Percentiles rank a stretch among this genome's conserved stretches.
These are phyloP conservation scores for Coemansia sp. DNA, from an alignment of 192 early-diverging fungal species.

Conservation along the genomic window DNA sequence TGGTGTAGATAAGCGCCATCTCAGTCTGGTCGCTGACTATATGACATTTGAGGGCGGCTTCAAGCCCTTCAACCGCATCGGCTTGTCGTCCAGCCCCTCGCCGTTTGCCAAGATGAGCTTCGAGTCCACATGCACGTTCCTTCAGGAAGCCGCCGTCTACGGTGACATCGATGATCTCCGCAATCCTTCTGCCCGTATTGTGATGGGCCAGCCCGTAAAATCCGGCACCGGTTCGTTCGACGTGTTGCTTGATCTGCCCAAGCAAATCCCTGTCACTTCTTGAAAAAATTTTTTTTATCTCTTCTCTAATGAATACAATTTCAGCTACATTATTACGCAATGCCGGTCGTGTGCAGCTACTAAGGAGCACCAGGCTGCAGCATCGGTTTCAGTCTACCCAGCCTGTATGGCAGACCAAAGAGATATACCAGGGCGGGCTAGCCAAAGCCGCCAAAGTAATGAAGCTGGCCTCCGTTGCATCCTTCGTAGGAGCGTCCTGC, in stretches of 20 bases:
- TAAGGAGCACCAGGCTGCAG: too few relatives aligned
- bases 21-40: constrained; percentile 95
- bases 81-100: constrained; percentile 85
- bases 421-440: constrained; percentile 36
- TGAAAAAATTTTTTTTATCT: not conserved
- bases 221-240: constrained; percentile 96
- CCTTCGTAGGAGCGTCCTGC: constrained; percentile 35
- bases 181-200: constrained; percentile 89
- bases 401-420: not conserved
- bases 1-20: constrained; percentile 88
- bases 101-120: constrained; percentile 99
- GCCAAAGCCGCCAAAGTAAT: constrained; percentile 42
- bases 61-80: constrained; percentile 96
- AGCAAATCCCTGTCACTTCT: constrained; percentile 9
- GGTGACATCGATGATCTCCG: constrained; percentile 88
- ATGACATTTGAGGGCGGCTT: constrained; percentile 99
- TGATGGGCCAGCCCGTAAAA: constrained; percentile 87
- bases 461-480: constrained; percentile 48
- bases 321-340: not conserved
- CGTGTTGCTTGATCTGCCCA: constrained; percentile 57
- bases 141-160: constrained; percentile 83
- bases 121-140: constrained; percentile 94
- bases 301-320: not conserved
- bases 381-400: constrained; percentile 7
- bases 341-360: too few relatives aligned